Conservation (phyloP, 306 rosid genomes). For the Vigna radiata region DNA sequence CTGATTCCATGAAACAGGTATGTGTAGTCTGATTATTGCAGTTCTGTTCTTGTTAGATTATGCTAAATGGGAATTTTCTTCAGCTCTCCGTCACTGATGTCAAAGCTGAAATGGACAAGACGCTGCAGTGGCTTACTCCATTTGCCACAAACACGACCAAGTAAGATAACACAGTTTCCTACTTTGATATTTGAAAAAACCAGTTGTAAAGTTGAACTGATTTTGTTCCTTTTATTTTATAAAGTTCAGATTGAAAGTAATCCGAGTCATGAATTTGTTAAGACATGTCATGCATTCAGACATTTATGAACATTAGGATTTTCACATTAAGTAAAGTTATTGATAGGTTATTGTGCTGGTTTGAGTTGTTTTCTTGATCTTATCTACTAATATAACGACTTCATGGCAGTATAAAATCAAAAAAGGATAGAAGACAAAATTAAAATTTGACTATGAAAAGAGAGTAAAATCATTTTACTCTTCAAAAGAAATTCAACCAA, state of each 20-base stretch:
- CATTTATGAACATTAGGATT: too few relatives aligned
- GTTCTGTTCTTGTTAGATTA: conserved; percentile 30
- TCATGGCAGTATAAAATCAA: too few relatives aligned
- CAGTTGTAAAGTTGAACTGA: background rate
- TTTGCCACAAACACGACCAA: conserved; percentile 78
- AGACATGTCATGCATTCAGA: too few relatives aligned
- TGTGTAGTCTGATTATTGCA: background rate
- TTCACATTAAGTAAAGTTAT: too few relatives aligned
- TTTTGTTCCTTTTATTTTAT: background rate
- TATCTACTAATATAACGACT: too few relatives aligned
- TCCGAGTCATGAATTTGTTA: too few relatives aligned
- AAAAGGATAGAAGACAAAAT: too few relatives aligned
- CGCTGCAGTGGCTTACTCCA: conserved; percentile 83
- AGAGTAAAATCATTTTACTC: too few relatives aligned
- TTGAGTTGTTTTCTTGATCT: too few relatives aligned
- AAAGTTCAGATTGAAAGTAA: too few relatives aligned
- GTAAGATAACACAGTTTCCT: conserved; percentile 51
- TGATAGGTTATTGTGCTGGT: too few relatives aligned
- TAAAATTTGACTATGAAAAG: too few relatives aligned
- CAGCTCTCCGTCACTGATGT: conserved; percentile 66
- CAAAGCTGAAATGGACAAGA: conserved; percentile 81
- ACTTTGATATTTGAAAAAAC: conserved; percentile 2
- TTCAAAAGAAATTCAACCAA: background rate
- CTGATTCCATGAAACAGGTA: conserved; percentile 70
- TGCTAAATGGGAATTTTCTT: conserved; percentile 45